Evolutionary conservation across 306 rosid species (phyloP).

Genomic region (Cicer judaicum): DNA sequence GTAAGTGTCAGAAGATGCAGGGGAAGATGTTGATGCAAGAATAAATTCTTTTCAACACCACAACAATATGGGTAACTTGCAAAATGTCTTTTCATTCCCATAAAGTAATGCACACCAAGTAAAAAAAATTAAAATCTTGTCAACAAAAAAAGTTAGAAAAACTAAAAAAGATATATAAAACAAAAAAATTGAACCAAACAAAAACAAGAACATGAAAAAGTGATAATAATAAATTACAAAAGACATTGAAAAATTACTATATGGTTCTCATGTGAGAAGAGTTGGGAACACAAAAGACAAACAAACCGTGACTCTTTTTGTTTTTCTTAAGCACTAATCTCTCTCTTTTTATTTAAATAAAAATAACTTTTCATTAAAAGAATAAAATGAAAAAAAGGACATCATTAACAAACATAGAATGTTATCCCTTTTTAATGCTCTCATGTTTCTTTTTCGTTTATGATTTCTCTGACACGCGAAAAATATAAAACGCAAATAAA

Average conservation of each 20-base stretch:
- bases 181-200: not conserved
- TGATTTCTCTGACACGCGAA: slow-evolving; percentile 44
- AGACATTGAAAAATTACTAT: slow-evolving; percentile 18
- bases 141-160: no score
- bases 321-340: not conserved
- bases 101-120: slow-evolving; percentile 36
- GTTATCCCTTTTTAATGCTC: slow-evolving; percentile 16
- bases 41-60: slow-evolving; percentile 42
- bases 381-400: slow-evolving; percentile 39
- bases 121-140: not conserved
- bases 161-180: no score
- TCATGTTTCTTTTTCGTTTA: slow-evolving; percentile 32
- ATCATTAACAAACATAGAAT: slow-evolving; percentile 33
- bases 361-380: slow-evolving; percentile 41
- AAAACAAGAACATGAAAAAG: not conserved
- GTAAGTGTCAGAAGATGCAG: slow-evolving; percentile 2
- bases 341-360: not conserved
- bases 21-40: slow-evolving; percentile 20
- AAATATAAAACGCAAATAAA: slow-evolving; percentile 45
- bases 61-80: slow-evolving; percentile 39
- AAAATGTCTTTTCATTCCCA: slow-evolving; percentile 36
- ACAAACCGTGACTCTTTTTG: slow-evolving; percentile 48
- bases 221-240: not conserved
- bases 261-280: slow-evolving; percentile 46
- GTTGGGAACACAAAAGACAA: slow-evolving; percentile 46